Percentiles rank a stretch among this genome's conserved stretches.
These are phyloP conservation scores for Fusarium verrucosum DNA, from an alignment of 2,329 filamentous ascomycete species.

Conservation along the genomic window DNA sequence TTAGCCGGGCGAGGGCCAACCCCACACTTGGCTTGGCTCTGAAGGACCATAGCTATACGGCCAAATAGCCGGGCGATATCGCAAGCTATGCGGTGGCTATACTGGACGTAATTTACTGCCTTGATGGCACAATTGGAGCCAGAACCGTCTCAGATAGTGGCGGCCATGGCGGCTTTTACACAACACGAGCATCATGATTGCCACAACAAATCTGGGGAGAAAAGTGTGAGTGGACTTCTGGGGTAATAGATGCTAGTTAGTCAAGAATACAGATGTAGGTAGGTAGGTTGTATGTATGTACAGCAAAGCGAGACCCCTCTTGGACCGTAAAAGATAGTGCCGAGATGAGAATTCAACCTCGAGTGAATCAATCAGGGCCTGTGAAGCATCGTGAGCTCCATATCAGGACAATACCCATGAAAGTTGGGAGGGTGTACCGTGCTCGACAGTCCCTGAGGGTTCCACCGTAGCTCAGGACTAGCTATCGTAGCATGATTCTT, in stretches of 20 bases:
- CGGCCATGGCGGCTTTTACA: conserved; percentile 9
- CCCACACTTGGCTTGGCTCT: conserved; percentile 36
- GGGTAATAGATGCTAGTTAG: conserved; percentile 34
- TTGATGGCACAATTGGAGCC: conserved; percentile 6
- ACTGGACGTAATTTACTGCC: conserved; percentile 11
- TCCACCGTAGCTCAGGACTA: conserved; percentile 35
- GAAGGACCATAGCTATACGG: conserved; percentile 14
- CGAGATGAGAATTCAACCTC: conserved; percentile 31
- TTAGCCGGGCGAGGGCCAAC: conserved; percentile 30
- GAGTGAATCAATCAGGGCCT: conserved; percentile 16
- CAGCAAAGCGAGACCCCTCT: not conserved
- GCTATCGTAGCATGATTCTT: conserved; percentile 32
- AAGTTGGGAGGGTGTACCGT: conserved; percentile 5
- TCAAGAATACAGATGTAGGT: not conserved
- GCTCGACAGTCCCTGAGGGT: conserved; percentile 14
- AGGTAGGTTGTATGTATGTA: not conserved
- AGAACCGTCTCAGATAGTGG: conserved; percentile 14
- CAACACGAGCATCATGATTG: conserved; percentile 22
- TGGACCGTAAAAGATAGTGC: conserved; percentile 19
- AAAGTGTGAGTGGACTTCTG: conserved; percentile 42
- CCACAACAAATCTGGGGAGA: conserved; percentile 33
- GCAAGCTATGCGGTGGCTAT: conserved; percentile 1
- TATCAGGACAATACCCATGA: conserved; percentile 28
- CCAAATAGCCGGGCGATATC: conserved; percentile 30
- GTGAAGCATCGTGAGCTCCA: conserved; percentile 43